These are phyloP conservation scores for Drechslerella coelobrocha DNA, from an alignment of 2,329 filamentous ascomycete genomes.

Conservation along the genomic window DNA sequence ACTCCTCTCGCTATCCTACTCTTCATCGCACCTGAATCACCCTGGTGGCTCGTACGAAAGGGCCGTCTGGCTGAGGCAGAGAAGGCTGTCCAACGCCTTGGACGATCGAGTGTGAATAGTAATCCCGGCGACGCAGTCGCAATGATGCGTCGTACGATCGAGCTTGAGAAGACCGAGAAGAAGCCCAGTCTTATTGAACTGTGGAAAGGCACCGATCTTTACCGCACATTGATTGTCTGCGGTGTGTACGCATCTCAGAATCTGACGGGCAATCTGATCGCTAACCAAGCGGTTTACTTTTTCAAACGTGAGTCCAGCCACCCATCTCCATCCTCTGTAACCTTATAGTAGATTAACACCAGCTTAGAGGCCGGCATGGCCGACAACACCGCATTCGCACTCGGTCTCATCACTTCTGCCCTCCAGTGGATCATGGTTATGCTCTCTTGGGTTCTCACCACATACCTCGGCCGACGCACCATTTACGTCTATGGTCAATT, in stretches of 20 bases:
- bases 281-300: conserved; percentile 59
- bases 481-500: conserved; percentile 70
- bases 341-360: conserved; percentile 55
- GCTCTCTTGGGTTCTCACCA: conserved; percentile 71
- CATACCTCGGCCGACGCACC: conserved; percentile 68
- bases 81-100: conserved; percentile 57
- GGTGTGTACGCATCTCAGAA: conserved; percentile 61
- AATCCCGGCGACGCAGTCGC: conserved; percentile 59
- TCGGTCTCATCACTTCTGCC: conserved; percentile 67
- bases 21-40: conserved; percentile 60
- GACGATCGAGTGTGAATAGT: conserved; percentile 62
- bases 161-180: conserved; percentile 76
- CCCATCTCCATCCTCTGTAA: conserved; percentile 55
- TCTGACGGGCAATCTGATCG: conserved; percentile 57
- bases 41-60: conserved; percentile 58
- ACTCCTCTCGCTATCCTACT: conserved; percentile 71
- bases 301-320: conserved; percentile 59
- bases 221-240: conserved; percentile 76
- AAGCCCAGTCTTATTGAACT: conserved; percentile 78
- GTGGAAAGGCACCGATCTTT: conserved; percentile 78
- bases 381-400: conserved; percentile 56
- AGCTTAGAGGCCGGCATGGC: conserved; percentile 61
- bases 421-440: conserved; percentile 70
- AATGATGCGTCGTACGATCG: conserved; percentile 91
- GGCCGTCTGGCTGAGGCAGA: conserved; percentile 58